These are phyloP conservation scores for Colletotrichum australisinense DNA, from an alignment of 2,329 filamentous ascomycete species.

Conservation along the genomic window DNA sequence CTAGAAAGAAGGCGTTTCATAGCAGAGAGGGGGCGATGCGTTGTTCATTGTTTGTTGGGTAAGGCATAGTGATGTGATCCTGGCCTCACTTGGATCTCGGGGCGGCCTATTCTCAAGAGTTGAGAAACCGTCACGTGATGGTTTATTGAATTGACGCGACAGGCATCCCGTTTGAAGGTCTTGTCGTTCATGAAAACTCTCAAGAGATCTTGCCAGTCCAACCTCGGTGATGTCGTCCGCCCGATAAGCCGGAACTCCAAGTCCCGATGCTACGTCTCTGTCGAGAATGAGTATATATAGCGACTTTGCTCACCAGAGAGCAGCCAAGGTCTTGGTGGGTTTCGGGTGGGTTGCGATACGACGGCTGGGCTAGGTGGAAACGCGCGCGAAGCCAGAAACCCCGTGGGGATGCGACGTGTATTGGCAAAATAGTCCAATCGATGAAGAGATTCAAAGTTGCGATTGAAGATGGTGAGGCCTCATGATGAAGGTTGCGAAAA, in stretches of 20 bases:
- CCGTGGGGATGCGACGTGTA: not conserved
- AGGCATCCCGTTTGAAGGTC: not conserved
- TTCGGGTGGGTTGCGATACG: slow-evolving; percentile 22
- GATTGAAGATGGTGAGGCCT: not conserved
- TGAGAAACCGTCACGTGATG: not conserved
- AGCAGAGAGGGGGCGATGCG: slow-evolving; percentile 16
- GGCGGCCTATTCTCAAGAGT: not conserved
- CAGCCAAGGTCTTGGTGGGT: slow-evolving; percentile 13
- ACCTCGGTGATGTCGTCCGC: not conserved
- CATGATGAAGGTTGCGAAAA: not conserved
- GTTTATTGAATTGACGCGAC: not conserved
- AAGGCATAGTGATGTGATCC: slow-evolving; percentile 24
- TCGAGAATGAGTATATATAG: slow-evolving; percentile 4
- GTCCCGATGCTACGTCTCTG: too few species aligned
- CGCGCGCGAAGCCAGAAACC: not conserved
- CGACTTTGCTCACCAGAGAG: not conserved
- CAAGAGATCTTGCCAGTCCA: not conserved
- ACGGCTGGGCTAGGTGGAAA: slow-evolving; percentile 5
- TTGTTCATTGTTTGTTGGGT: slow-evolving; percentile 12
- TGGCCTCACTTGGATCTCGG: slow-evolving; percentile 3
- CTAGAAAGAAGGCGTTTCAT: slow-evolving; percentile 28
- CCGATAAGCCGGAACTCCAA: not conserved
- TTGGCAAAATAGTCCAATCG: not conserved
- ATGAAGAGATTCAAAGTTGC: not conserved
- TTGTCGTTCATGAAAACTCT: not conserved